A percentile compares a stretch with the other conserved stretches of the same genome.
Evolutionary conservation across 345 rosid species (phyloP).

Genomic region (Psidium guajava): DNA sequence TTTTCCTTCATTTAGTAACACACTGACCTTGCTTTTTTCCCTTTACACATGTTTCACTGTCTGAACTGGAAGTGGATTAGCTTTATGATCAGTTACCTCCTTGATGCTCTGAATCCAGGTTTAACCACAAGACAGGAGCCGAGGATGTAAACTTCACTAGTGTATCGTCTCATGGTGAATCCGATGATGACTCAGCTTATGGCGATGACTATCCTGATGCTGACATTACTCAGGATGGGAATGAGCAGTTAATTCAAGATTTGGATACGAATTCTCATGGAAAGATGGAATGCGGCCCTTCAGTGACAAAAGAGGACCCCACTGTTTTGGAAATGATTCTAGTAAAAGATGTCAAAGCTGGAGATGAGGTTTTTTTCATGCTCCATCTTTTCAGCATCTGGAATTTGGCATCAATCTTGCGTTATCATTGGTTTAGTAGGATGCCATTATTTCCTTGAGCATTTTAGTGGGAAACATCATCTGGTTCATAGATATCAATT

Average conservation of each 20-base stretch:
- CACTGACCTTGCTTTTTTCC: neutral
- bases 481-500: neutral
- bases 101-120: constrained; percentile 23
- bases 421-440: neutral
- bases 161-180: constrained; percentile 34
- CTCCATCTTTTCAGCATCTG: neutral
- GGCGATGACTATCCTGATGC: constrained; percentile 18
- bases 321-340: constrained; percentile 67
- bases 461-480: neutral
- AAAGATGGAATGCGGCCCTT: constrained; percentile 7
- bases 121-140: constrained; percentile 87
- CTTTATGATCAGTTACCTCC: neutral
- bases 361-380: constrained; percentile 53
- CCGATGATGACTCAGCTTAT: constrained; percentile 26
- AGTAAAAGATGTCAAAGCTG: constrained; percentile 64
- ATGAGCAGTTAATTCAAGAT: neutral
- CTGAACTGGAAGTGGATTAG: neutral
- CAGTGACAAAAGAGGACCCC: constrained; percentile 18
- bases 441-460: neutral
- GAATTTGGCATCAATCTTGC: neutral
- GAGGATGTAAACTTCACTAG: constrained; percentile 78
- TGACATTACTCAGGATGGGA: neutral
- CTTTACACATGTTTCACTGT: neutral
- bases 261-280: constrained; percentile 6
- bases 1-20: neutral